Evolutionary conservation across 2,329 filamentous ascomycete species (phyloP).

Genomic region (Phialophora macrospora): DNA sequence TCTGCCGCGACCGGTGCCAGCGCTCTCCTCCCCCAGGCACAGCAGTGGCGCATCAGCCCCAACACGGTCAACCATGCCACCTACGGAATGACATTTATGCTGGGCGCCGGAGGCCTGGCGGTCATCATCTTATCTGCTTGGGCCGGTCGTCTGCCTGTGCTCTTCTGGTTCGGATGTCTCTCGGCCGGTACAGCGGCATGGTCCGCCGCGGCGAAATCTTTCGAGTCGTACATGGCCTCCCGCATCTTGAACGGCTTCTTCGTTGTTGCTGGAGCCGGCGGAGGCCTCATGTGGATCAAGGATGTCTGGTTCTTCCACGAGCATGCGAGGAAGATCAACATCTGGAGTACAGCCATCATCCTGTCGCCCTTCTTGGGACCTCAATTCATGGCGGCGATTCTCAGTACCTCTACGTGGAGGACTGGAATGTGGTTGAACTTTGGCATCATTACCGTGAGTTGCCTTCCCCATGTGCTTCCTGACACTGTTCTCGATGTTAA

Average conservation of each 20-base stretch:
- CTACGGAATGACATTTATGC: slow-evolving; percentile 56
- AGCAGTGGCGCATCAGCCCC: slow-evolving; percentile 55
- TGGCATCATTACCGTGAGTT: slow-evolving; percentile 34
- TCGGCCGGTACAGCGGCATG: slow-evolving; percentile 44
- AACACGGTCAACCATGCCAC: slow-evolving; percentile 59
- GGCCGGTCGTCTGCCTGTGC: slow-evolving; percentile 52
- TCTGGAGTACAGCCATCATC: slow-evolving; percentile 48
- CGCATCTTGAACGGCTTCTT: slow-evolving; percentile 57
- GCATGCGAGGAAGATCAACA: slow-evolving; percentile 47
- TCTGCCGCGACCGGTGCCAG: slow-evolving; percentile 55
- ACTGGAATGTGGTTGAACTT: slow-evolving; percentile 43
- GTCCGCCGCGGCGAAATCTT: slow-evolving; percentile 53
- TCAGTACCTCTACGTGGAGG: slow-evolving; percentile 47
- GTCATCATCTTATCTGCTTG: slow-evolving; percentile 50
- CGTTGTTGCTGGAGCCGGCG: slow-evolving; percentile 47
- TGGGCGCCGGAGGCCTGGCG: slow-evolving; percentile 50
- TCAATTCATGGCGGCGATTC: slow-evolving; percentile 56
- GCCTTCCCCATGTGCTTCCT: not conserved
- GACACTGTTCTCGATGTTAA: not conserved
- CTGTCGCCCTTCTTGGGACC: slow-evolving; percentile 49
- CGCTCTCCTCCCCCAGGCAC: slow-evolving; percentile 52
- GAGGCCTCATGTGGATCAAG: slow-evolving; percentile 59
- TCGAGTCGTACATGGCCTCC: slow-evolving; percentile 56
- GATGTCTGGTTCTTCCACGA: slow-evolving; percentile 67
- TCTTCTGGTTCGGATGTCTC: slow-evolving; percentile 46